Conservation (phyloP, 495 filamentous ascomycete species). For the Neurospora intermedia region DNA sequence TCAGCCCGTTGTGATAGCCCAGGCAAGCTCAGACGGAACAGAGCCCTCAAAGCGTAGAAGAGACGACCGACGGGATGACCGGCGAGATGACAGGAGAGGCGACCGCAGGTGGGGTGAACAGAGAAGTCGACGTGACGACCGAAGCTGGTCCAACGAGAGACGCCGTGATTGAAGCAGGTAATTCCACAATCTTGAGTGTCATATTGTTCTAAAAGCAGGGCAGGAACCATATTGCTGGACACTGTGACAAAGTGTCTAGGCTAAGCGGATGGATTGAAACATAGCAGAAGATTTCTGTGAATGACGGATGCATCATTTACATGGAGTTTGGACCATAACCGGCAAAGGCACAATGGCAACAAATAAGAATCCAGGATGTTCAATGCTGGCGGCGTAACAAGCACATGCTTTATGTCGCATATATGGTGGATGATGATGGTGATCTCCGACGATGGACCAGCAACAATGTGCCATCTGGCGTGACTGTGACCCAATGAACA, state of each 20-base stretch:
- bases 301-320: constrained; percentile 6
- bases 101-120: constrained; percentile 1
- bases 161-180: constrained; percentile 13
- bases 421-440: constrained; percentile 15
- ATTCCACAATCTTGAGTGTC: not conserved
- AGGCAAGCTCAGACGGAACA: constrained; percentile 19
- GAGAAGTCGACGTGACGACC: constrained; percentile 9
- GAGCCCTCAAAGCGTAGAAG: constrained; percentile 19
- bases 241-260: constrained; percentile 11
- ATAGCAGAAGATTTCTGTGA: constrained; percentile 12
- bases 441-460: constrained; percentile 26
- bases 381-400: constrained; percentile 11
- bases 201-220: not conserved
- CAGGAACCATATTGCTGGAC: constrained; percentile 2
- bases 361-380: constrained; percentile 12
- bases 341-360: constrained; percentile 6
- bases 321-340: constrained; percentile 4
- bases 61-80: constrained; percentile 15
- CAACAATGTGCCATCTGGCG: constrained; percentile 40
- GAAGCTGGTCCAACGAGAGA: constrained; percentile 18
- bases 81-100: constrained; percentile 4
- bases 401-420: constrained; percentile 14
- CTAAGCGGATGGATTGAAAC: constrained; percentile 3
- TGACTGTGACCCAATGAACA: constrained; percentile 26
- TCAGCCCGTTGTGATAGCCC: constrained; percentile 39